phyloP scores from a whole-genome alignment of 2,329 filamentous ascomycete species.

The Gnomoniopsis sp. region DNA sequence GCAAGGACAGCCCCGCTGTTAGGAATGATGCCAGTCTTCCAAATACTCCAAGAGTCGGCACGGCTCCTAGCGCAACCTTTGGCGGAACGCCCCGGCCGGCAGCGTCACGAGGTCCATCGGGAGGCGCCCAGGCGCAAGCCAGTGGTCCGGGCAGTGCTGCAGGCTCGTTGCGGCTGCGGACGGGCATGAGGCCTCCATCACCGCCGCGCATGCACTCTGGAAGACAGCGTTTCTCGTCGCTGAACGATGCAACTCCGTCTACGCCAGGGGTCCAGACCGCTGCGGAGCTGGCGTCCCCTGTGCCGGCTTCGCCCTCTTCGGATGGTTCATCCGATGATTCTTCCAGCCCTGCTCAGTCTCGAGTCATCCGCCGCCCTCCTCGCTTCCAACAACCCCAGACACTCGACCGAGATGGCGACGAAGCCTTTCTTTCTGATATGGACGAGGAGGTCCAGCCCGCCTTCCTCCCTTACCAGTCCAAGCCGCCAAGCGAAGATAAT shows the following conservation, averaged over 20 bases:
- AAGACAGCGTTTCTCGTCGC: constrained; percentile 41
- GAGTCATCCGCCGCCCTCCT: constrained; percentile 58
- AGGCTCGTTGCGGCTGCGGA: constrained; percentile 20
- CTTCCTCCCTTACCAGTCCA: constrained; percentile 46
- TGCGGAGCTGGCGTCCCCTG: constrained; percentile 38
- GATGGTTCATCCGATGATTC: constrained; percentile 27
- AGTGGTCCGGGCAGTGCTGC: constrained; percentile 10
- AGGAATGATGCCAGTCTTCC: constrained; percentile 43
- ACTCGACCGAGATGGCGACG: constrained; percentile 20
- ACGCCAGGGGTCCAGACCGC: constrained; percentile 22
- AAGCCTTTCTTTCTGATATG: constrained; percentile 18
- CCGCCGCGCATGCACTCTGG: constrained; percentile 26
- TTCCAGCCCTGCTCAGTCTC: constrained; percentile 51
- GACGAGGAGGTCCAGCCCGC: constrained; percentile 54
- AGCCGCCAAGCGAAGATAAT: constrained; percentile 16
- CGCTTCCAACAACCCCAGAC: constrained; percentile 37
- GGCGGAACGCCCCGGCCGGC: constrained; percentile 36
- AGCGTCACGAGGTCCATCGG: constrained; percentile 45
- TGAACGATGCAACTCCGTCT: constrained; percentile 33
- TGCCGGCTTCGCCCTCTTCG: constrained; percentile 31
- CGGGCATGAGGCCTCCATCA: constrained; percentile 22
- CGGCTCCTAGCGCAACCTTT: not conserved
- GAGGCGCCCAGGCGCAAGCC: constrained; percentile 36
- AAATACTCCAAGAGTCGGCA: constrained; percentile 39
- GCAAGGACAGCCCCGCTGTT: constrained; percentile 53